Evolutionary conservation across 352 stramenopile genomes (phyloP).

Genomic region (Blastocystis sp.): DNA sequence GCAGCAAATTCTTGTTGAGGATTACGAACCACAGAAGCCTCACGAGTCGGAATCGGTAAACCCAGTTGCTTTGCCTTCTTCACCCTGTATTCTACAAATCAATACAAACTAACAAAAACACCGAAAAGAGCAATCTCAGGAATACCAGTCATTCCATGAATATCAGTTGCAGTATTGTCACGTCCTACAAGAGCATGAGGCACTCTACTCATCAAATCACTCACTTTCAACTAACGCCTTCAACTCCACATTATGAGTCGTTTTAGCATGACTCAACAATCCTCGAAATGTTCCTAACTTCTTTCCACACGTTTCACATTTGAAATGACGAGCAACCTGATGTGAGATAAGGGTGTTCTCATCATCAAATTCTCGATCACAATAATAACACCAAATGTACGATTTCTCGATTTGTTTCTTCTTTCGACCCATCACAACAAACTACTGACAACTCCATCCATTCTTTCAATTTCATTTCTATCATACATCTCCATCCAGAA

Average conservation of each 20-base stretch:
- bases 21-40: slow-evolving; percentile 57
- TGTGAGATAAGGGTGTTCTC: slow-evolving; percentile 68
- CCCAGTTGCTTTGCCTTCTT: slow-evolving; percentile 58
- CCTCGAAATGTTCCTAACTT: slow-evolving; percentile 66
- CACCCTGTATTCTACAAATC: slow-evolving; percentile 44
- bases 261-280: slow-evolving; percentile 62
- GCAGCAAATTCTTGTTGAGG: slow-evolving; percentile 57
- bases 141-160: slow-evolving; percentile 69
- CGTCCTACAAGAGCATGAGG: slow-evolving; percentile 58
- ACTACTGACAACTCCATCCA: background rate
- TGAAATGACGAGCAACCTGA: slow-evolving; percentile 67
- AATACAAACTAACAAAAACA: background rate
- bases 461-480: background rate
- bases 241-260: slow-evolving; percentile 53
- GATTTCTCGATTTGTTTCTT: slow-evolving; percentile 66
- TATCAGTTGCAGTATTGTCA: slow-evolving; percentile 64
- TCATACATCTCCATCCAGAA: background rate
- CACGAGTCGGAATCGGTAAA: slow-evolving; percentile 12
- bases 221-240: background rate
- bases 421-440: slow-evolving; percentile 45
- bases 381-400: slow-evolving; percentile 75
- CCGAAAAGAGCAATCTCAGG: slow-evolving; percentile 49
- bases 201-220: slow-evolving; percentile 28
- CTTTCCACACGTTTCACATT: slow-evolving; percentile 65
- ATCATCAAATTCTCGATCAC: slow-evolving; percentile 68